Base-by-base conservation (phyloP, 23 red algal species). In the Gracilariopsis chorda region DNA sequence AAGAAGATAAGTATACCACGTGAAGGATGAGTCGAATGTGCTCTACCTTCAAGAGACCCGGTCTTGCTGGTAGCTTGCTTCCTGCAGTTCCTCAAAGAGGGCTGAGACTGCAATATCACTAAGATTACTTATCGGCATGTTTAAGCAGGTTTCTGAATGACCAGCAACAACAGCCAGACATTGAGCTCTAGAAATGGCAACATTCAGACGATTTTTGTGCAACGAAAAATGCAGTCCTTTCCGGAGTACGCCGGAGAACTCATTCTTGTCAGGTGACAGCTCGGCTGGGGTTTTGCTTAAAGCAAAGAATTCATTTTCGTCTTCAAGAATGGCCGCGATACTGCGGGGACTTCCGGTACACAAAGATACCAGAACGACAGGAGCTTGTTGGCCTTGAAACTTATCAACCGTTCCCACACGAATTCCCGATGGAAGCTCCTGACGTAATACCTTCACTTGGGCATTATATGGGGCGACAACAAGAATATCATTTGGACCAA, bases 361-460 rank as follows among this genome's bases (percentile, higher is more conserved):
- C 6, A 87, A 36, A 27, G 84, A 91, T 56, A 97, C 58, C 14
- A 97, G 77, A 33, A 82, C 90, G 41, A 97, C 69, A 25, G 90
- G 84, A 7, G 90, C 90, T 47, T 97, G 48, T 84, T 97, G 95
- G 33, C 95, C 95, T 79, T 97, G 95, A 64, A 97, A 97, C 45
- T 97, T 97, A 55, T 97, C 95, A 19, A 97, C 84, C 7, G 95
- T 97, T 56, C 95, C 95, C 34, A 97, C 88, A 28, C 88, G 90
- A 62, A 87, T 56, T 12, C 58, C 20, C 11, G 42, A 42, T 14
- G 75, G 63, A 80, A 97, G 75, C 9, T 48, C 84, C 17, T 68
- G 48, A 12, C 40, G 28, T 36, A 97, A 51, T 29, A 83, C 90
- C 6, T 52, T 41, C 30, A 94, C 95, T 73, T 97, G 95, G 4